phyloP scores from a whole-genome alignment of 805 yeast species.

The Wickerhamomyces strasburgensis region DNA sequence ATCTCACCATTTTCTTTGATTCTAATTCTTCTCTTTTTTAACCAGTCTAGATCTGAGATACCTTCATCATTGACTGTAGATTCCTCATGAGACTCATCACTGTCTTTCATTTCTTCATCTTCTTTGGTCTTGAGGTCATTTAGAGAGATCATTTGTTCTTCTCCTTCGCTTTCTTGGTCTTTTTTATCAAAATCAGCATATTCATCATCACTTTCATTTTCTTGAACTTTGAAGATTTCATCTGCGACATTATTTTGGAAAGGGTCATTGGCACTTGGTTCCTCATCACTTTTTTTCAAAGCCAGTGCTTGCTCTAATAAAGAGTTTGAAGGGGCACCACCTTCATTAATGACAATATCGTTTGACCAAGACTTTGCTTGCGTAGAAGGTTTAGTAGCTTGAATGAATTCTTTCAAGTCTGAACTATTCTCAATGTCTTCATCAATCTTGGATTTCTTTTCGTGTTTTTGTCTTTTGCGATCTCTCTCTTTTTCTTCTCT shows the following conservation, averaged over 20 bases:
- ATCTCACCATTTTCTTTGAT: slow-evolving; percentile 46
- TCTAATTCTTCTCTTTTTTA: slow-evolving; percentile 66
- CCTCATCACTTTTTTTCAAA: slow-evolving; percentile 21
- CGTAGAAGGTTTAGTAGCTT: slow-evolving; percentile 72
- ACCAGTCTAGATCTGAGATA: slow-evolving; percentile 83
- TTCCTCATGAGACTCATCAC: slow-evolving; percentile 17
- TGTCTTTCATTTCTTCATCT: slow-evolving; percentile 19
- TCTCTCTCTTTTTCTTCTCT: slow-evolving; percentile 35
- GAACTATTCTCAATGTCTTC: slow-evolving; percentile 60
- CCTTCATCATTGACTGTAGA: slow-evolving; percentile 41
- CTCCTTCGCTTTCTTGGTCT: slow-evolving; percentile 38
- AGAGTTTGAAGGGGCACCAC: slow-evolving; percentile 30
- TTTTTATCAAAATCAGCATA: slow-evolving; percentile 30
- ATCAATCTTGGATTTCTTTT: slow-evolving; percentile 36
- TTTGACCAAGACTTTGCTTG: slow-evolving; percentile 72
- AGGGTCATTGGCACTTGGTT: slow-evolving; percentile 6
- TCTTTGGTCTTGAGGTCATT: slow-evolving; percentile 22
- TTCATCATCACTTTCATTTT: slow-evolving; percentile 42
- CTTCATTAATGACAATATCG: slow-evolving; percentile 33
- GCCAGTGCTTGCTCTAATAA: slow-evolving; percentile 37
- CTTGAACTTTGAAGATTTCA: slow-evolving; percentile 25
- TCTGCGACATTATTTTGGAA: slow-evolving; percentile 22
- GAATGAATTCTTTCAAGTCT: slow-evolving; percentile 72
- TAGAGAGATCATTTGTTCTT: slow-evolving; percentile 47
- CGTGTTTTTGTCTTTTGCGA: slow-evolving; percentile 26